These are phyloP conservation scores for Silene conica DNA, from an alignment of 148 eudicot genomes.

Conservation along the genomic window DNA sequence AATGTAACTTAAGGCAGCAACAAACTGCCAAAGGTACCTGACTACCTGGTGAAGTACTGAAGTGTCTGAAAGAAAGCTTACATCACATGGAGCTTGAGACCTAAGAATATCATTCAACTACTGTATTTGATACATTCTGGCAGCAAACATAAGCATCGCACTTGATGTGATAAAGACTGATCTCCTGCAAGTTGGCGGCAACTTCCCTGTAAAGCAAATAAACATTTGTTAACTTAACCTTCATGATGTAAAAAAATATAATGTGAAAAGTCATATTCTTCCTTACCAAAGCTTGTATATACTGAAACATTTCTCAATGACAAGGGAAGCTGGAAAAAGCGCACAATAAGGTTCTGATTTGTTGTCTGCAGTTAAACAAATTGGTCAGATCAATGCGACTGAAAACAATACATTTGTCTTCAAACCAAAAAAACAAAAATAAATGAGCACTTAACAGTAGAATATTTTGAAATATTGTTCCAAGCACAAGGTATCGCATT, in stretches of 20 bases:
- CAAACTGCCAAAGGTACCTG: no score
- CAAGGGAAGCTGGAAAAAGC: slow-evolving; percentile 82
- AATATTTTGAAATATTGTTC: no score
- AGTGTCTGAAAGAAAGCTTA: slow-evolving; percentile 32
- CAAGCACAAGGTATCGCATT: no score
- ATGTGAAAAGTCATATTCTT: background rate
- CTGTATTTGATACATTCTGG: slow-evolving; percentile 65
- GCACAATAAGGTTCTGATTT: slow-evolving; percentile 42
- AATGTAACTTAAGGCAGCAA: no score
- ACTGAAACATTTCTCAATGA: slow-evolving; percentile 63
- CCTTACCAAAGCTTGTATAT: slow-evolving; percentile 56
- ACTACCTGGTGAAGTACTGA: no score
- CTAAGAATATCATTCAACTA: slow-evolving; percentile 48
- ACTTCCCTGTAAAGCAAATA: slow-evolving; percentile 34
- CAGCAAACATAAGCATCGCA: slow-evolving; percentile 79
- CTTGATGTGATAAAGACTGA: slow-evolving; percentile 63
- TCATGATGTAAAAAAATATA: background rate
- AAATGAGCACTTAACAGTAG: background rate
- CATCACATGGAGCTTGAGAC: slow-evolving; percentile 49
- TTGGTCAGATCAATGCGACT: slow-evolving; percentile 9
- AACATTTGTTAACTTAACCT: background rate
- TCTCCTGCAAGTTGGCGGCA: slow-evolving; percentile 72
- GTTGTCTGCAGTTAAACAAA: slow-evolving; percentile 46
- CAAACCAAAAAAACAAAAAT: no score
- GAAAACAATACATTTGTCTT: background rate